Evolutionary conservation across 495 filamentous ascomycete genomes (phyloP).

Genomic region (Trichoderma reesei): DNA sequence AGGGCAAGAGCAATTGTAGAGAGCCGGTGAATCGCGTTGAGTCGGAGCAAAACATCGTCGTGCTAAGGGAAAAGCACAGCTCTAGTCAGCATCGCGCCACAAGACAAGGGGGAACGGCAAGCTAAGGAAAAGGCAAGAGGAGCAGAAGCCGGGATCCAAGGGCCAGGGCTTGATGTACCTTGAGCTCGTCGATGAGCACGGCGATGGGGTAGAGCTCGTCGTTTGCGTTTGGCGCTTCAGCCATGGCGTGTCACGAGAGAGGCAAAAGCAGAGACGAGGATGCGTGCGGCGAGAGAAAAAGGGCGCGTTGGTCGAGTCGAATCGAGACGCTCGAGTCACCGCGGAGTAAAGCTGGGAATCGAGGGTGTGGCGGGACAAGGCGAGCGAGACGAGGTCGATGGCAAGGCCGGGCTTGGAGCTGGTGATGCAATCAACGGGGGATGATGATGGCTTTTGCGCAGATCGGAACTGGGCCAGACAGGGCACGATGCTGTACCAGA

Average conservation of each 20-base stretch:
- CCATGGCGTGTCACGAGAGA: conserved; percentile 33
- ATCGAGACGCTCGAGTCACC: conserved; percentile 8
- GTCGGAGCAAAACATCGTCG: conserved; percentile 91
- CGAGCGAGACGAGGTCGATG: conserved; percentile 3
- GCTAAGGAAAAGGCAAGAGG: conserved; percentile 7
- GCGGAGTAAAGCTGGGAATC: conserved; percentile 10
- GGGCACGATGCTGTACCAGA: not conserved
- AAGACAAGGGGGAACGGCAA: conserved; percentile 10
- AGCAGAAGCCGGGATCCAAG: not conserved
- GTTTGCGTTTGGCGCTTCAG: conserved; percentile 50
- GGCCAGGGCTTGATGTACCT: conserved; percentile 46
- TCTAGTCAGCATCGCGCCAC: not conserved
- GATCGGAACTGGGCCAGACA: not conserved
- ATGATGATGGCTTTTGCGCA: not conserved
- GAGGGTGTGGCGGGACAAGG: conserved; percentile 11
- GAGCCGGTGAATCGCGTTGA: conserved; percentile 96
- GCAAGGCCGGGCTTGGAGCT: not conserved
- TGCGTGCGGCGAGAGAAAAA: conserved; percentile 10
- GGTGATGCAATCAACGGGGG: too few species aligned
- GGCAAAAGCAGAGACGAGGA: conserved; percentile 13
- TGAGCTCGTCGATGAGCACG: conserved; percentile 97
- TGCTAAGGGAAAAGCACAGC: conserved; percentile 46
- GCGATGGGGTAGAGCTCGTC: conserved; percentile 99
- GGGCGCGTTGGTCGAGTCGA: not conserved
- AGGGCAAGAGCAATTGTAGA: conserved; percentile 95